Percentiles rank a stretch among this genome's conserved stretches.
Evolutionary conservation across 2,329 filamentous ascomycete genomes (phyloP).

Genomic region (Ascochyta koolunga): DNA sequence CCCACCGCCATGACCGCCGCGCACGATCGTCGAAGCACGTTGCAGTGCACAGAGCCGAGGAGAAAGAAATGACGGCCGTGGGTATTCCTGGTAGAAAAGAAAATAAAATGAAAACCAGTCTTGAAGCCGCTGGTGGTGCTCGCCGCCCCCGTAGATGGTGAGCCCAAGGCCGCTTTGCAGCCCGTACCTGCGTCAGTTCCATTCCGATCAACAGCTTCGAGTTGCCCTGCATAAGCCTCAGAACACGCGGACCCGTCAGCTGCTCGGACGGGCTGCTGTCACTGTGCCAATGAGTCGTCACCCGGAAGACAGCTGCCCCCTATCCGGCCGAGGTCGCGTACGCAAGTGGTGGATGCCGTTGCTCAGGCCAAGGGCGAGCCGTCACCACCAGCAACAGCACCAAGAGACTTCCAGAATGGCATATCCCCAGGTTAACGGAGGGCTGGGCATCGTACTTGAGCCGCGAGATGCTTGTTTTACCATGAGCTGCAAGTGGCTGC

Average conservation of each 20-base stretch:
- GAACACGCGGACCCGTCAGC: constrained; percentile 16
- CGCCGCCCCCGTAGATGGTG: not conserved
- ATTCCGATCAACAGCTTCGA: constrained; percentile 8
- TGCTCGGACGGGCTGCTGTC: constrained; percentile 12
- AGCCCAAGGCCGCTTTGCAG: not conserved
- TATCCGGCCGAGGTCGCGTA: not conserved
- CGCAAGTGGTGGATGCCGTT: not conserved
- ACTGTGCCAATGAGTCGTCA: constrained; percentile 19
- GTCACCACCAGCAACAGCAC: constrained; percentile 9
- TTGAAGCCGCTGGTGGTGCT: not conserved
- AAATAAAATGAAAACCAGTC: not conserved
- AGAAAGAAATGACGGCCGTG: not conserved
- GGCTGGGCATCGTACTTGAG: not conserved
- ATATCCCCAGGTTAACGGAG: constrained; percentile 9
- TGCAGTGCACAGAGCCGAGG: constrained; percentile 1
- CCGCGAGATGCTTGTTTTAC: constrained; percentile 7
- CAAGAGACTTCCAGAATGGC: not conserved
- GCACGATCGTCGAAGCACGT: constrained; percentile 12
- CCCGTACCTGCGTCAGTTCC: constrained; percentile 21
- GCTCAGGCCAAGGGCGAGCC: constrained; percentile 5
- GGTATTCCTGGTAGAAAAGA: not conserved
- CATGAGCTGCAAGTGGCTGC: constrained; percentile 5
- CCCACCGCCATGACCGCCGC: constrained; percentile 22
- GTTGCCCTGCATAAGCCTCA: constrained; percentile 25
- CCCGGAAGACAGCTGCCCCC: not conserved